A percentile compares a stretch with the other conserved stretches of the same genome.
These are phyloP conservation scores for Elsinoe batatas DNA, from an alignment of 2,329 filamentous ascomycete species.

Conservation along the genomic window DNA sequence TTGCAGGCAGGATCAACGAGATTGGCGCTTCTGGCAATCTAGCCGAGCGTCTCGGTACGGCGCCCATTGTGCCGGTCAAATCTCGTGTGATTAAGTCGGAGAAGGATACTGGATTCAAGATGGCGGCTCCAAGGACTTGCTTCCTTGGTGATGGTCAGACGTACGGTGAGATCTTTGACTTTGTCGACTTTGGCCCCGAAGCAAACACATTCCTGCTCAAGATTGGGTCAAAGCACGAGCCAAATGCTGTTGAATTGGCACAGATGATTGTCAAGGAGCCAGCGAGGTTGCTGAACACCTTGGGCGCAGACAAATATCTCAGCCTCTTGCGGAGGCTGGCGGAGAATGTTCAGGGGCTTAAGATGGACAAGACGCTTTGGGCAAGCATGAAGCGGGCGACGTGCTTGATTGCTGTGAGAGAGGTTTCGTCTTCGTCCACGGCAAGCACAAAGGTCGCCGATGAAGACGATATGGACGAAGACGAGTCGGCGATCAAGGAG, in stretches of 20 bases:
- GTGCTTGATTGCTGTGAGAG: slow-evolving; percentile 76
- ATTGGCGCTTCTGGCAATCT: slow-evolving; percentile 49
- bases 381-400: slow-evolving; percentile 62
- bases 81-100: slow-evolving; percentile 27
- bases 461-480: slow-evolving; percentile 34
- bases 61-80: slow-evolving; percentile 62
- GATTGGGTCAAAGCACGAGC: slow-evolving; percentile 84
- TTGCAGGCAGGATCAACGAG: slow-evolving; percentile 66
- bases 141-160: slow-evolving; percentile 66
- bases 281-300: slow-evolving; percentile 64
- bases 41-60: slow-evolving; percentile 50
- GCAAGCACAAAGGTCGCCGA: slow-evolving; percentile 46
- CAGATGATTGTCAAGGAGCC: slow-evolving; percentile 75
- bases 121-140: slow-evolving; percentile 60
- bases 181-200: slow-evolving; percentile 82
- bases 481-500: slow-evolving; percentile 52
- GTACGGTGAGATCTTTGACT: slow-evolving; percentile 90
- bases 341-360: slow-evolving; percentile 58
- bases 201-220: slow-evolving; percentile 83
- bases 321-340: slow-evolving; percentile 72
- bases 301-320: slow-evolving; percentile 82
- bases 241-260: slow-evolving; percentile 77
- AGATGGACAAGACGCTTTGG: slow-evolving; percentile 69
- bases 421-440: slow-evolving; percentile 48
- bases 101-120: slow-evolving; percentile 36